Evolutionary conservation across 208 protist species (phyloP).

Genomic region (Spongospora subterranea): DNA sequence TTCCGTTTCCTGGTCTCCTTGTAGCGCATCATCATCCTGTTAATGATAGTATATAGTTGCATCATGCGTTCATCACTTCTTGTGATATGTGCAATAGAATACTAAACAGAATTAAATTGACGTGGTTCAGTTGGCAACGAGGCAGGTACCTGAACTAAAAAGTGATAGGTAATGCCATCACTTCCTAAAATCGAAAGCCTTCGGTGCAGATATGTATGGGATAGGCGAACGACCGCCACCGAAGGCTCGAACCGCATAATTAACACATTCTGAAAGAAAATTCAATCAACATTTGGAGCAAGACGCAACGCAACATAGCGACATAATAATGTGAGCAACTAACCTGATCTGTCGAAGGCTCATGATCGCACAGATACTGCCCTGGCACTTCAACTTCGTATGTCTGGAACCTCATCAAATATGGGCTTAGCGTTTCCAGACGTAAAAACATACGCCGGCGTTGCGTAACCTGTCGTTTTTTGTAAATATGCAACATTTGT

Average conservation of each 20-base stretch:
- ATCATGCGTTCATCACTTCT: conserved; percentile 66
- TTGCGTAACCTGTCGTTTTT: not conserved
- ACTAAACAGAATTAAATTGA: conserved; percentile 37
- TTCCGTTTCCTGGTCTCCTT: conserved; percentile 59
- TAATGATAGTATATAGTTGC: conserved; percentile 62
- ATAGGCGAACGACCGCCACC: conserved; percentile 58
- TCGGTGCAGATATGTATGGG: conserved; percentile 62
- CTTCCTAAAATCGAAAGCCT: conserved; percentile 57
- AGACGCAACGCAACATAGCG: not conserved
- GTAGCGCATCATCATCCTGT: conserved; percentile 60
- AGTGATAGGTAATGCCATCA: conserved; percentile 62
- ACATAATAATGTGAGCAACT: too few species aligned
- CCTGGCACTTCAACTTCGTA: conserved; percentile 65
- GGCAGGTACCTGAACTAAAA: conserved; percentile 51
- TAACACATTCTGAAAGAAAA: conserved; percentile 60
- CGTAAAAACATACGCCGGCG: conserved; percentile 41
- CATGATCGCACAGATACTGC: conserved; percentile 61
- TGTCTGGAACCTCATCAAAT: conserved; percentile 63
- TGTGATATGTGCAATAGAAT: conserved; percentile 64
- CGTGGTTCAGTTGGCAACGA: too few species aligned
- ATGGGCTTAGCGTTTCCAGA: conserved; percentile 62
- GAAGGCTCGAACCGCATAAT: conserved; percentile 56
- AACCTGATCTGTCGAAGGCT: conserved; percentile 59
- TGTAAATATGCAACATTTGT: too few species aligned
- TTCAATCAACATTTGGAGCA: too few species aligned